Conservation (phyloP, 139 green algal species). For the Coelastrella sp. region DNA sequence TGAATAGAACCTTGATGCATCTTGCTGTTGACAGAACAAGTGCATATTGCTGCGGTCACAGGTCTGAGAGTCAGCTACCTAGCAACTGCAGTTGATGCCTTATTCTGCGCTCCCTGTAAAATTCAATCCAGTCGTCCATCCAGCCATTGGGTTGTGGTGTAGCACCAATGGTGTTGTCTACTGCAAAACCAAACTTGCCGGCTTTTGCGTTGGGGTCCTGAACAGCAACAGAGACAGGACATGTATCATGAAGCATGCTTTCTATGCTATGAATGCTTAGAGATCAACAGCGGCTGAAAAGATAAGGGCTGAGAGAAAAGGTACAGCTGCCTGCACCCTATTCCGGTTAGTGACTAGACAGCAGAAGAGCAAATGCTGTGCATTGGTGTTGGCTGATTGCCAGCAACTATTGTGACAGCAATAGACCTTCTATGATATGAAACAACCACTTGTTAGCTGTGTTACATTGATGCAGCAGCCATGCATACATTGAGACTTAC, state of each 20-base stretch:
- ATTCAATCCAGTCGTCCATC: constrained; percentile 78
- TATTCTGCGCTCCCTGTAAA: constrained; percentile 76
- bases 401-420: too few relatives aligned
- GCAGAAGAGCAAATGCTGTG: too few relatives aligned
- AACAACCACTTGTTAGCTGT: too few relatives aligned
- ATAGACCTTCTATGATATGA: too few relatives aligned
- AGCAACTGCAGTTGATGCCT: constrained; percentile 74
- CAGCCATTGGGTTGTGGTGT: constrained; percentile 95
- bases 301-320: too few relatives aligned
- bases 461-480: neutral
- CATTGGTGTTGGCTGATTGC: too few relatives aligned
- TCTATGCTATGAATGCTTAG: neutral
- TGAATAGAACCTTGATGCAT: too few relatives aligned
- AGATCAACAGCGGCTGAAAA: neutral
- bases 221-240: neutral
- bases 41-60: neutral
- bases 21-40: too few relatives aligned
- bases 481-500: constrained; percentile 24
- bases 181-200: constrained; percentile 89
- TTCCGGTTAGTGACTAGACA: too few relatives aligned
- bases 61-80: too few relatives aligned
- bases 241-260: too few relatives aligned
- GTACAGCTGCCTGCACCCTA: too few relatives aligned
- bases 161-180: constrained; percentile 97
- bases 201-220: constrained; percentile 67